phyloP scores from a whole-genome alignment of 352 stramenopile genomes.

The Phytopythium sindhum region DNA sequence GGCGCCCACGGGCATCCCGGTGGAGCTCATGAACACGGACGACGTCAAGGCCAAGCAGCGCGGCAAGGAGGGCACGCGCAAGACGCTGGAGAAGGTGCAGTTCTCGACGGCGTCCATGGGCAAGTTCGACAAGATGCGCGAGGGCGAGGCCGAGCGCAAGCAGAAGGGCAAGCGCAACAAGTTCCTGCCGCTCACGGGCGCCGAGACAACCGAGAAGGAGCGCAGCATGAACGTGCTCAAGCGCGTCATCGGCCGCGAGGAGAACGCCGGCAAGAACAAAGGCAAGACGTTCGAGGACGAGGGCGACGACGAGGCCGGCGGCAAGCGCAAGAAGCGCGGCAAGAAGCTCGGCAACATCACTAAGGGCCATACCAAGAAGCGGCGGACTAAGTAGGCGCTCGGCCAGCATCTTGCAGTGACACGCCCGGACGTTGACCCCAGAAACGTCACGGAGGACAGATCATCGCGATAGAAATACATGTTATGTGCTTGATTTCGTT shows the following conservation, averaged over 20 bases:
- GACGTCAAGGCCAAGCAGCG: conserved; percentile 77
- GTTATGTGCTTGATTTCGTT: neutral
- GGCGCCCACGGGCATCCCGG: conserved; percentile 81
- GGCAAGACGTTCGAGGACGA: conserved; percentile 52
- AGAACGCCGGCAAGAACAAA: conserved; percentile 78
- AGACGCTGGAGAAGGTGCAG: conserved; percentile 90
- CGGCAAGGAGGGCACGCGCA: conserved; percentile 86
- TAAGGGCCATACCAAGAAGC: conserved; percentile 67
- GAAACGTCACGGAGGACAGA: neutral
- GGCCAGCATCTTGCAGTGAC: conserved; percentile 2
- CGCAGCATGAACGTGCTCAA: conserved; percentile 77
- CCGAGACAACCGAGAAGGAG: conserved; percentile 77
- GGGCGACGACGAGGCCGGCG: conserved; percentile 38
- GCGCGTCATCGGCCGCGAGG: conserved; percentile 67
- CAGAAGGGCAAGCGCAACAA: conserved; percentile 81
- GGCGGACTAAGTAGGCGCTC: conserved; percentile 43
- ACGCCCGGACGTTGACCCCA: conserved; percentile 1
- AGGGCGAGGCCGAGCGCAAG: conserved; percentile 90
- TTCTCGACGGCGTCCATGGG: conserved; percentile 92
- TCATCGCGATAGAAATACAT: conserved; percentile 24
- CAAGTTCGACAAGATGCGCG: conserved; percentile 93
- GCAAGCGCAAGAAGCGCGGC: conserved; percentile 62
- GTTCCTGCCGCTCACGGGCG: conserved; percentile 69
- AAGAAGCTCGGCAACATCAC: conserved; percentile 73
- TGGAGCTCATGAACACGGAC: conserved; percentile 85